A percentile compares a stretch with the other conserved stretches of the same genome.
phyloP scores from a whole-genome alignment of 495 filamentous ascomycete genomes.

The Jackrogersella minutella region DNA sequence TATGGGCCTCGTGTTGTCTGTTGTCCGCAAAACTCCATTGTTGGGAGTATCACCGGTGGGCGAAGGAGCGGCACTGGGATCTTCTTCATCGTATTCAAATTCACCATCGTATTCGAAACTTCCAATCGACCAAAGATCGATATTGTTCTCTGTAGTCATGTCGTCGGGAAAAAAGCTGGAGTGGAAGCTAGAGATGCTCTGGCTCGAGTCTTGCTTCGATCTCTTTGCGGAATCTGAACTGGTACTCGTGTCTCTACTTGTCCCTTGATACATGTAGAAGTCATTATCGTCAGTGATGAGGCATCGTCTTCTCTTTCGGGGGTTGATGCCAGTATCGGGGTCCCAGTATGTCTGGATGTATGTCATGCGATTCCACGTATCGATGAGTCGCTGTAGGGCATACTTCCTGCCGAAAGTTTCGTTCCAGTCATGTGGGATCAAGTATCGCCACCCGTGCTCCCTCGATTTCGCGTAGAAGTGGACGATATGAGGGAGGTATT shows the following conservation, averaged over 20 bases:
- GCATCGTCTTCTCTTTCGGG: not conserved
- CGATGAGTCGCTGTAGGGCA: not conserved
- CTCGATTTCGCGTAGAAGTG: constrained; percentile 19
- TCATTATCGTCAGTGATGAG: not conserved
- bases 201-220: not conserved
- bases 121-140: too few relatives aligned
- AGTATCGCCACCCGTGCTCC: not conserved
- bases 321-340: not conserved
- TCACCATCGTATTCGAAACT: too few relatives aligned
- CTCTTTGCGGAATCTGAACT: not conserved
- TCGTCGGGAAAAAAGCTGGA: too few relatives aligned
- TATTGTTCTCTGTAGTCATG: not conserved
- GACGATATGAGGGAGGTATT: constrained; percentile 13
- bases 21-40: too few relatives aligned
- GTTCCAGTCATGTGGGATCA: not conserved
- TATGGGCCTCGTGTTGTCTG: too few relatives aligned
- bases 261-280: not conserved
- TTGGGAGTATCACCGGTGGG: too few relatives aligned
- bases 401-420: not conserved
- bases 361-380: constrained; percentile 6
- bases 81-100: too few relatives aligned
- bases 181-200: too few relatives aligned
- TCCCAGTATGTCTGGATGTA: constrained; percentile 12
- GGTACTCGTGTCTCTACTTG: too few relatives aligned
- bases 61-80: too few relatives aligned